Conservation (phyloP, 169 alveolate genomes). For the Plasmodium inui region DNA sequence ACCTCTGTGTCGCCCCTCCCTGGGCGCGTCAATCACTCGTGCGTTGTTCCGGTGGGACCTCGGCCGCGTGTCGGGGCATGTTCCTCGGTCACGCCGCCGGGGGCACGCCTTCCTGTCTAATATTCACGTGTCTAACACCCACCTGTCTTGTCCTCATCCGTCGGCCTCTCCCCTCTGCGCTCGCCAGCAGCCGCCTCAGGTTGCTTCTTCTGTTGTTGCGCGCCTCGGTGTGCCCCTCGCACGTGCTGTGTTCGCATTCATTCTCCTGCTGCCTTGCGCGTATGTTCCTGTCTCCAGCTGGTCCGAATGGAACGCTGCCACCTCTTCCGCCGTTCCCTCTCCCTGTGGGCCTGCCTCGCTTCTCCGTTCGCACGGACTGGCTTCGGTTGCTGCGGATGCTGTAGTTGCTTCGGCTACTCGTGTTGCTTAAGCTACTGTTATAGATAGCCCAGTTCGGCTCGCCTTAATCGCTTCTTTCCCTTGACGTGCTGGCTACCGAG, state of each 20-base stretch:
- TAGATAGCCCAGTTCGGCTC: neutral
- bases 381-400: no score
- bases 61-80: neutral
- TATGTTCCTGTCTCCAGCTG: neutral
- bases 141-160: neutral
- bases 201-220: constrained; percentile 19
- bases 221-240: constrained; percentile 10
- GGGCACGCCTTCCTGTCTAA: neutral
- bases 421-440: neutral
- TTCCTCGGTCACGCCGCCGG: neutral
- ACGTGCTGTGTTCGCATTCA: constrained; percentile 14
- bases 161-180: neutral
- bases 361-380: neutral
- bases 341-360: no score
- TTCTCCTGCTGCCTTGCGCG: constrained; percentile 4
- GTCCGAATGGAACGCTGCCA: neutral
- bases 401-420: no score
- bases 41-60: neutral
- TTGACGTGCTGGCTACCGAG: neutral
- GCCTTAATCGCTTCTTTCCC: neutral
- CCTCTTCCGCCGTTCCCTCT: neutral
- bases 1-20: neutral
- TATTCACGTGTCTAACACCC: neutral
- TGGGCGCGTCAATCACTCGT: neutral
- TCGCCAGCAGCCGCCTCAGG: neutral